Conservation (phyloP, 129 eudicot genomes). For the Oenanthe sinensis region DNA sequence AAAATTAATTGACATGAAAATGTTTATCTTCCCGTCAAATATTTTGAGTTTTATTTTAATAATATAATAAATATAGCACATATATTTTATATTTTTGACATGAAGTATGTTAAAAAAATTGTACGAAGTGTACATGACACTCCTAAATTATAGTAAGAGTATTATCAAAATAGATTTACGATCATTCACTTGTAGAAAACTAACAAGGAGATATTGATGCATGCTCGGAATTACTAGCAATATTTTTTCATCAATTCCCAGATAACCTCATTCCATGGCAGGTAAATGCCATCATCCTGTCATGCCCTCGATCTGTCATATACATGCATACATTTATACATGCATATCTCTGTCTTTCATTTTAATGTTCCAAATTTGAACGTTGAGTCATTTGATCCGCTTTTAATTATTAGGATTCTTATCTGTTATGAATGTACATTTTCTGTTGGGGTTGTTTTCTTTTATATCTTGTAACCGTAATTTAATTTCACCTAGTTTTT, state of each 20-base stretch:
- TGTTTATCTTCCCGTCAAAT: too few relatives aligned
- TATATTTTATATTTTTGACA: too few relatives aligned
- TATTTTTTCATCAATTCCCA: neutral
- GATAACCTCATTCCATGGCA: neutral
- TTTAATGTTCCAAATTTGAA: neutral
- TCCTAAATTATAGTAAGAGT: neutral
- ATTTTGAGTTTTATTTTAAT: too few relatives aligned
- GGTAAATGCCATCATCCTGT: neutral
- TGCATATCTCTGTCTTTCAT: too few relatives aligned
- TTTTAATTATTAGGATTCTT: neutral
- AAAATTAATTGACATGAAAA: too few relatives aligned
- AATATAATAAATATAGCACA: too few relatives aligned
- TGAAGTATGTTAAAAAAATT: too few relatives aligned
- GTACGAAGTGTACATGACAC: neutral
- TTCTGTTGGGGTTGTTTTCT: neutral
- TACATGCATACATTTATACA: neutral
- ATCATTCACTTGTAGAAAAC: neutral
- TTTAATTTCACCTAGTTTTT: too few relatives aligned
- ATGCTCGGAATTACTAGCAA: neutral
- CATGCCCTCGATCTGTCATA: neutral
- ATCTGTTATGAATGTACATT: neutral
- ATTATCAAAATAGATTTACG: neutral
- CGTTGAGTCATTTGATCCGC: conserved; percentile 1
- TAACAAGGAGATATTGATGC: neutral
- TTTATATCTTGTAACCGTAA: neutral